A percentile compares a stretch with the other conserved stretches of the same genome.
These are phyloP conservation scores for Capsella bursapastoris DNA, from an alignment of 345 rosid species.

Conservation along the genomic window DNA sequence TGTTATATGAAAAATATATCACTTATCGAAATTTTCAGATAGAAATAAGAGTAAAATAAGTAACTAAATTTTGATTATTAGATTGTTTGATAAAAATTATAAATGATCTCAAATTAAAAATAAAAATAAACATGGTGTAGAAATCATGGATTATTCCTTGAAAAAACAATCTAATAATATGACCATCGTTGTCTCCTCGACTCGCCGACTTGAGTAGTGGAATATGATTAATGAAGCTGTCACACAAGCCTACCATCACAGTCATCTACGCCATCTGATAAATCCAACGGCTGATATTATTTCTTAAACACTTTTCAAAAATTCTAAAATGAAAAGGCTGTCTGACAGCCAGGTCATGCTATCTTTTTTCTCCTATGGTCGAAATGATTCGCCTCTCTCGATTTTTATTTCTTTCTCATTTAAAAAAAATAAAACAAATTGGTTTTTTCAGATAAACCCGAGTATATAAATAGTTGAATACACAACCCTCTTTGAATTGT, in stretches of 20 bases:
- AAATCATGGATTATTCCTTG: not conserved
- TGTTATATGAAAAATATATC: too few species aligned
- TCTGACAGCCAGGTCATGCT: conserved; percentile 57
- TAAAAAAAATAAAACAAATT: conserved; percentile 2
- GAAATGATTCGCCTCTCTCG: conserved; percentile 51
- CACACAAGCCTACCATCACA: conserved; percentile 14
- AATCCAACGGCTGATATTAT: not conserved
- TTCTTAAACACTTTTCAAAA: not conserved
- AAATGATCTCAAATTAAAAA: too few species aligned
- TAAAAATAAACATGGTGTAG: not conserved
- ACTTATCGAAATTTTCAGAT: too few species aligned
- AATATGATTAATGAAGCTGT: conserved; percentile 14
- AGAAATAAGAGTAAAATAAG: too few species aligned
- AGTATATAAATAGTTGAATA: conserved; percentile 27
- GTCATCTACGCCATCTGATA: not conserved
- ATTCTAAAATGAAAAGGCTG: conserved; percentile 15
- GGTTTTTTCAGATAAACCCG: conserved; percentile 40
- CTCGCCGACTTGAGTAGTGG: not conserved
- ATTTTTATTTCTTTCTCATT: not conserved
- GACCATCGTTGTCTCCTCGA: conserved; percentile 7
- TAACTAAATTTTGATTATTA: too few species aligned
- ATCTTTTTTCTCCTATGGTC: conserved; percentile 50
- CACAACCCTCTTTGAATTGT: conserved; percentile 3
- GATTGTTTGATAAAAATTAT: too few species aligned
- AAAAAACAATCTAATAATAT: not conserved